Base-by-base conservation (phyloP, 306 rosid species). In the Adenanthera pavonina region DNA sequence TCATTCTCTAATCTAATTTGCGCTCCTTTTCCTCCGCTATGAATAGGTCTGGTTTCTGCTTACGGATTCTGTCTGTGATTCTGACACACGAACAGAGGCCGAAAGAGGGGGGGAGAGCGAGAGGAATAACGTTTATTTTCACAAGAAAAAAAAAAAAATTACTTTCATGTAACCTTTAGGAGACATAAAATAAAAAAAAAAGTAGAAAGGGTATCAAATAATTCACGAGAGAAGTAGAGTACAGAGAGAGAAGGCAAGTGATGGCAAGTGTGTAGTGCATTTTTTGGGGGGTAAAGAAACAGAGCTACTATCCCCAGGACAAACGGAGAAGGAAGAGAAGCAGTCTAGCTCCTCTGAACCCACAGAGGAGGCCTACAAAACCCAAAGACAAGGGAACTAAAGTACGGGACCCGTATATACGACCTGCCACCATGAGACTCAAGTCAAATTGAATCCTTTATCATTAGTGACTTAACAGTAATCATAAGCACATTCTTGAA, bases 251-350 rank as follows among this genome's bases (percentile, higher is more conserved):
- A 51, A 80, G 47, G 49, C 48, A 54, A 56, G 71, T n/a, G 7
- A 10, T 60, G 19, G 76, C 72, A 74, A 68, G 11, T 20, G 35
- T 51, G 72, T 75, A 25, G 30, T 84, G 68, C 86, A 82, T 68
- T 85, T 51, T 84, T 75, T 47, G 17, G 60, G 59, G 48, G 12
- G 80, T 60, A 80, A n/a, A 78, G 70, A 78, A 82, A 84, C 69
- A 75, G 76, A 82, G 73, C 78, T 79, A 86, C 80, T 89, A 83
- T 86, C 75, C 83, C 69, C 81, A 74, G 74, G 91, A 87, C 90
- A 89, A 72, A 79, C 40, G 73, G 76, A 77, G 74, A 78, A 62
- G 25, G 66, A 65, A 66, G 69, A 46, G 49, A 3, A 15, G 70
- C 13, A 65, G 49, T 20, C 49, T 51, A 36, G 33, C 17, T 8